Evolutionary conservation across 1,139 yeast species (phyloP), one percentile per base, ranked within the genome.

Genomic region (Sugiyamaella japonica): DNA sequence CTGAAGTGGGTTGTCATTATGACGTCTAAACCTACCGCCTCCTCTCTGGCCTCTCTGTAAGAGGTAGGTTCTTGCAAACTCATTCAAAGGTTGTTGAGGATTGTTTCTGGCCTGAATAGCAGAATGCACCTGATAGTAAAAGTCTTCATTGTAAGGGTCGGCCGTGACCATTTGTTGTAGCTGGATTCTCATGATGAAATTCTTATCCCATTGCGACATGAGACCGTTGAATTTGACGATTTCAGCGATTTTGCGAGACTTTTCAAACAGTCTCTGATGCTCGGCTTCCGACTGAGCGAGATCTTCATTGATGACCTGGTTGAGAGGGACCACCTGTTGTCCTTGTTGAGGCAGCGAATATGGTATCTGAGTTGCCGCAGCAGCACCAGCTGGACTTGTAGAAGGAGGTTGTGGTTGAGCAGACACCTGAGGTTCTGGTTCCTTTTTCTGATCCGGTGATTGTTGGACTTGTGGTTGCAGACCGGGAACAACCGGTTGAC

Each of bases 121-220:
- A 68, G 91, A 88, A 73, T 83, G 89, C 41, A 95, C 97, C 71
- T 93, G 98, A 66, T 88, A 90, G 70, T 93, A 93, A 67, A 93
- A 95, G 74, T 95, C 99, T 71, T 93, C 99, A 66, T 89, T 90
- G 71, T 88, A 89, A 9, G 99, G 99, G 70, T 95, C 99, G 56
- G 91, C 98, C 16, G 97, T 88, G 46, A 93, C 97, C 72, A 93
- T 87, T 69, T 91, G 97, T 48, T 97, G 90, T 61, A 93, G 79
- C 73, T 95, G 99, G 68, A 91, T 86, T 69, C 97, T 81, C 50
- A 97, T 89, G 52, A 93, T 93, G 67, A 89, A 90, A 73, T 91
- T 97, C 74, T 91, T 91, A 70, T 93, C 99, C 75, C 91, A 88
- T 58, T 96, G 96, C 63, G 91, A 89, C 99, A 93, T 93, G 61